Evolutionary conservation across 108 stramenopile genomes (phyloP).

Genomic region (Skeletonema costatum): DNA sequence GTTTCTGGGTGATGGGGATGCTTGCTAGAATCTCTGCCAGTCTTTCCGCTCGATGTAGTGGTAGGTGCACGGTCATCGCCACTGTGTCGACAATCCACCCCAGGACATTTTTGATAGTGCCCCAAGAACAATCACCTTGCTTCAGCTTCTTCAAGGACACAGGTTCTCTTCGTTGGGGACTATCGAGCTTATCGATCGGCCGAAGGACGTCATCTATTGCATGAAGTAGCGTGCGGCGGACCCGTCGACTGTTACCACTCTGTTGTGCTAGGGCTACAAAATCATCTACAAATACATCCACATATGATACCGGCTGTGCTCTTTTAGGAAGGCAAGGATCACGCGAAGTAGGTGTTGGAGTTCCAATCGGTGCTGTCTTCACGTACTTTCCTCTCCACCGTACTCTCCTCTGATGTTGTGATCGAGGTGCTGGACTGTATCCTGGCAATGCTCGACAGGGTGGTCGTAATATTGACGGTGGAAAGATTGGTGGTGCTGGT

Average conservation of each 20-base stretch:
- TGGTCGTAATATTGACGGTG: not conserved
- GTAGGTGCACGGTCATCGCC: slow-evolving; percentile 3
- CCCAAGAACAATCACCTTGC: slow-evolving; percentile 46
- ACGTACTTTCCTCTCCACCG: too few relatives aligned
- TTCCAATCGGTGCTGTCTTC: too few relatives aligned
- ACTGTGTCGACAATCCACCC: slow-evolving; percentile 32
- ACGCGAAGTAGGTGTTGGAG: too few relatives aligned
- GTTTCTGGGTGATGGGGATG: not conserved
- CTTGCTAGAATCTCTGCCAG: slow-evolving; percentile 16
- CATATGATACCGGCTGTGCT: not conserved
- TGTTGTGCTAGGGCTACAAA: slow-evolving; percentile 12
- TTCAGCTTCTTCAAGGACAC: slow-evolving; percentile 46
- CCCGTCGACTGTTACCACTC: not conserved
- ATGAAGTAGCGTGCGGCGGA: slow-evolving; percentile 1
- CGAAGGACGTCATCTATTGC: slow-evolving; percentile 33
- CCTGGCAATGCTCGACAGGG: too few relatives aligned
- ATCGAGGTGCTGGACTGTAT: too few relatives aligned
- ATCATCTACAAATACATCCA: slow-evolving; percentile 37
- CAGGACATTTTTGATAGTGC: slow-evolving; percentile 27
- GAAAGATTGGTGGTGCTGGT: not conserved
- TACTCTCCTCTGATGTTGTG: too few relatives aligned
- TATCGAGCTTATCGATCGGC: slow-evolving; percentile 7
- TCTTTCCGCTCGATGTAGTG: slow-evolving; percentile 12
- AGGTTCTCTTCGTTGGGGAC: slow-evolving; percentile 17
- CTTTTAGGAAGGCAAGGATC: too few relatives aligned